Evolutionary conservation across 495 filamentous ascomycete genomes (phyloP), one percentile per base, ranked within the genome.

Genomic region (Talaromyces thailandensis): DNA sequence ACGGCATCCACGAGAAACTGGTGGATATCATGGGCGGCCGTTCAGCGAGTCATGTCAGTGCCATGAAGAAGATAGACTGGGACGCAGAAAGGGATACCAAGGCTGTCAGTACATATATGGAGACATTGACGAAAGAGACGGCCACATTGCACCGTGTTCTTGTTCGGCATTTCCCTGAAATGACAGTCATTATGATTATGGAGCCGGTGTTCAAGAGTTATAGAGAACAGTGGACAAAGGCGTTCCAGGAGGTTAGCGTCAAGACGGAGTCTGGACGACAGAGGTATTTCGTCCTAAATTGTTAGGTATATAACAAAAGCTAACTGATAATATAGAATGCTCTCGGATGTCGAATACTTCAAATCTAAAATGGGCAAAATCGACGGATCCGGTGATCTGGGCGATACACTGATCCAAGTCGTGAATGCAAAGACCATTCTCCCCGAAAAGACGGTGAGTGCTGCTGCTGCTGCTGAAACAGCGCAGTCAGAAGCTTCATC

Each of bases 1-100:
- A 84, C 32, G 91, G 85, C 64, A 98, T 98, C 61, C 91, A 96
- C 68, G 92, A 96, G 59, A 99, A 99, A 70, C 78, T 99, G 0
- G 89, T 96, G 16, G 92, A 96, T 62, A 98, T 99, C 63, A 97
- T 98, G 93, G 86, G 86, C 55, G 86, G 85, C 12, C 84, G 94
- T 1, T 89, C 89, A 6, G 73, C 82, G 2, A 75, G 84, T 0
- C 91, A 90, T 66, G 85, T 91, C 23, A 87, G 82, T 62, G 82
- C 84, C 18, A 86, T 99, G 77, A 90, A 85, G 70, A 84, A 84
- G 61, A 80, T 93, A 45, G 74, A 89, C 62, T 96, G 91, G 88
- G 88, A 93, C 63, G 66, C 75, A n/a, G 65, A 70, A 58, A 65
- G 52, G 67, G 70, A 65, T 53, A 66, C 64, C 60, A 71, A 58